phyloP scores from a whole-genome alignment of 2,329 filamentous ascomycete genomes.

The Karstenula rhodostoma region DNA sequence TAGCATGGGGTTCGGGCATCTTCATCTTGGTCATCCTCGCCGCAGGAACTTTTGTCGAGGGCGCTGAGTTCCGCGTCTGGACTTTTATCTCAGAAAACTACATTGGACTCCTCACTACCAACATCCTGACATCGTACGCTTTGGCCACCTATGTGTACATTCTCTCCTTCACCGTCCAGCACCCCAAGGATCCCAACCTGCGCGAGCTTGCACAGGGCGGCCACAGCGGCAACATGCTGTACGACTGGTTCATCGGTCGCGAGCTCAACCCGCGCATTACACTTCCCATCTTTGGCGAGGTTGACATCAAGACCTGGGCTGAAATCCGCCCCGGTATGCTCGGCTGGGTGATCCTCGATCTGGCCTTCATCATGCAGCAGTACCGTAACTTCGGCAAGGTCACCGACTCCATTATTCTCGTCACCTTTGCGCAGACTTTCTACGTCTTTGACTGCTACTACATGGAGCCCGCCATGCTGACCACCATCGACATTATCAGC shows the following conservation, averaged over 20 bases:
- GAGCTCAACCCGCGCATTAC: conserved; percentile 89
- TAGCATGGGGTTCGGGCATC: conserved; percentile 79
- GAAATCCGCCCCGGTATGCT: conserved; percentile 93
- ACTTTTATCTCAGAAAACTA: conserved; percentile 93
- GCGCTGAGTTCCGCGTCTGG: conserved; percentile 87
- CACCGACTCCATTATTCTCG: conserved; percentile 84
- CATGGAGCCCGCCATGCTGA: conserved; percentile 88
- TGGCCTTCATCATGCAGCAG: conserved; percentile 85
- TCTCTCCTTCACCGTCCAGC: conserved; percentile 80
- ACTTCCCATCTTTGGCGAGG: conserved; percentile 79
- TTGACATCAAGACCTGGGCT: conserved; percentile 90
- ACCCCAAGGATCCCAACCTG: conserved; percentile 70
- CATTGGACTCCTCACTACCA: conserved; percentile 82
- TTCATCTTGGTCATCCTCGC: conserved; percentile 75
- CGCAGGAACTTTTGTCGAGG: conserved; percentile 78
- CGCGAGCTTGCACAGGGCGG: conserved; percentile 86
- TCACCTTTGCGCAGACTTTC: conserved; percentile 77
- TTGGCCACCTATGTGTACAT: conserved; percentile 83
- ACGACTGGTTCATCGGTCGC: conserved; percentile 96
- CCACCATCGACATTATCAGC: conserved; percentile 91
- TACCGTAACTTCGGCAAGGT: conserved; percentile 84
- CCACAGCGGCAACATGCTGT: conserved; percentile 82
- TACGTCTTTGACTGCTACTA: conserved; percentile 87
- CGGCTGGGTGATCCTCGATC: conserved; percentile 86
- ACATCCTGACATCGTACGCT: conserved; percentile 76